Base-by-base conservation (phyloP, 73 alveolate genomes). In the Durusdinium trenchii region DNA sequence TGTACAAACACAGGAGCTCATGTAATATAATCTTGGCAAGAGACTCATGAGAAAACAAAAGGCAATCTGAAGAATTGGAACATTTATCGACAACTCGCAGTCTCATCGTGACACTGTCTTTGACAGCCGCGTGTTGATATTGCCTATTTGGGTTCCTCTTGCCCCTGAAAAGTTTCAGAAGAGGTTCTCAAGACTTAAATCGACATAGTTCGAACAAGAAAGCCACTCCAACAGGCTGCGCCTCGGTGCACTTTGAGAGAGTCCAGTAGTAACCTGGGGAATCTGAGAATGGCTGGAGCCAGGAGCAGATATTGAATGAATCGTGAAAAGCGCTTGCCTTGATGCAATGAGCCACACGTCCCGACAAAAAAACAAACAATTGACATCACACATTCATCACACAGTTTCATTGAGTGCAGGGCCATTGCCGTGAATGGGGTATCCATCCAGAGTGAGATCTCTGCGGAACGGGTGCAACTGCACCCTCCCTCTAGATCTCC, bases 181-280 rank as follows among this genome's bases (percentile, higher is more conserved):
- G n/a, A n/a, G n/a, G n/a, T n/a, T n/a, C n/a, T n/a, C n/a, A n/a
- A n/a, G n/a, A n/a, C n/a, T n/a, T n/a, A n/a, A n/a, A n/a, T n/a
- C n/a, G n/a, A n/a, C n/a, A n/a, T n/a, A n/a, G n/a, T n/a, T n/a
- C n/a, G n/a, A n/a, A n/a, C n/a, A n/a, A n/a, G n/a, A n/a, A n/a
- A n/a, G n/a, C n/a, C n/a, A n/a, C n/a, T n/a, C n/a, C n/a, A n/a
- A n/a, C n/a, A n/a, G n/a, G n/a, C 45, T 43, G 43, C 78, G 47
- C 98, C 89, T 75, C 98, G 3, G 98, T 92, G 46, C 98, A 92
- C 61, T 50, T 73, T 57, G 98, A 92, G 67, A 92, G 91, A 5
- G 98, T 92, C 98, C 98, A 92, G 78, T 92, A 92, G 81, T 50
- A 92, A 23, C 98, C 98, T 75, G 42, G 79, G 10, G 42, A n/a